phyloP scores from a whole-genome alignment of 2,329 filamentous ascomycete species.

The Coniochaeta sp. region DNA sequence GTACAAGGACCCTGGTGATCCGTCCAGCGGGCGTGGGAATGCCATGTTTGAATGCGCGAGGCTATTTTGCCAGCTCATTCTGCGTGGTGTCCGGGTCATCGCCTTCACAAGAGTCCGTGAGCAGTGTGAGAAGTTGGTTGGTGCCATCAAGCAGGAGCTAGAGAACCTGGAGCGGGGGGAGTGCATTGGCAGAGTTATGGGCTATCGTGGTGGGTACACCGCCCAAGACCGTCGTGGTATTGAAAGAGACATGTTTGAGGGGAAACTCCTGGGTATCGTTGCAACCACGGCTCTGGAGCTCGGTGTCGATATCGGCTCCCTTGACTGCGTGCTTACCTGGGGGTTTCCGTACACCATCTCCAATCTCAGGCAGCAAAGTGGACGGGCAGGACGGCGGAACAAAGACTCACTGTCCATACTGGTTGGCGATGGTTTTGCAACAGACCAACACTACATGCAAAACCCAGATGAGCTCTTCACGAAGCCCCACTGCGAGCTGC shows the following conservation, averaged over 20 bases:
- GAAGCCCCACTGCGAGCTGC: conserved; percentile 79
- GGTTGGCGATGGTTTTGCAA: conserved; percentile 81
- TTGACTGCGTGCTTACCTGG: conserved; percentile 90
- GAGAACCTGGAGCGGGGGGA: conserved; percentile 64
- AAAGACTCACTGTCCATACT: conserved; percentile 88
- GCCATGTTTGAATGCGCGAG: conserved; percentile 79
- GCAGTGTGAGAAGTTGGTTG: conserved; percentile 78
- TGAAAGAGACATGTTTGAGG: conserved; percentile 95
- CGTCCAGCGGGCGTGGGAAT: conserved; percentile 77
- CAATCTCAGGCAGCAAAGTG: conserved; percentile 90
- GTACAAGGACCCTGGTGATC: conserved; percentile 81
- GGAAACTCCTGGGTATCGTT: conserved; percentile 85
- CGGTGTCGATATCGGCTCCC: conserved; percentile 87
- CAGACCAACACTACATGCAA: conserved; percentile 95
- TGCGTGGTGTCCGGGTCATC: conserved; percentile 85
- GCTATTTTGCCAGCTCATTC: conserved; percentile 81
- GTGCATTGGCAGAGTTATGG: conserved; percentile 77
- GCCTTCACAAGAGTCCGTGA: conserved; percentile 86
- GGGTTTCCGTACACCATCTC: conserved; percentile 95
- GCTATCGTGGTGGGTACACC: conserved; percentile 91
- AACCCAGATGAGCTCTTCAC: conserved; percentile 93
- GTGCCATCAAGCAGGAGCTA: conserved; percentile 72
- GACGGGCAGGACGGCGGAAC: conserved; percentile 83
- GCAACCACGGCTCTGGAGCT: conserved; percentile 90
- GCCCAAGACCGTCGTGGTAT: conserved; percentile 82